Evolutionary conservation across 2,329 filamentous ascomycete species (phyloP).

Genomic region (Helminthosporium solani): DNA sequence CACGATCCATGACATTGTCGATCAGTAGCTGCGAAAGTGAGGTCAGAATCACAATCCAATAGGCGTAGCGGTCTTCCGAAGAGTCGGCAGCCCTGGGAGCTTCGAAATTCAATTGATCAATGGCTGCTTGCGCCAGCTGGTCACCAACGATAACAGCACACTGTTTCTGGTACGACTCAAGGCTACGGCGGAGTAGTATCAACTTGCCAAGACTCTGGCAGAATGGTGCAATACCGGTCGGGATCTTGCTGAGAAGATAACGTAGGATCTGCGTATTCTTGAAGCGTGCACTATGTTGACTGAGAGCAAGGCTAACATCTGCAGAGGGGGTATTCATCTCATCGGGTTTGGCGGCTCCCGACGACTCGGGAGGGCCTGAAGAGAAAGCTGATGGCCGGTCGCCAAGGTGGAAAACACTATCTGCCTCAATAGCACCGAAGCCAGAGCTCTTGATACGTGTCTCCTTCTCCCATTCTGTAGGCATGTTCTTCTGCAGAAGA

Average conservation of each 20-base stretch:
- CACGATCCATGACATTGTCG: constrained; percentile 56
- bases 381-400: constrained; percentile 18
- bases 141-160: constrained; percentile 63
- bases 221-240: constrained; percentile 78
- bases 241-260: constrained; percentile 74
- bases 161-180: constrained; percentile 64
- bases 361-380: constrained; percentile 13
- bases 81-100: constrained; percentile 51
- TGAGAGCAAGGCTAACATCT: constrained; percentile 10
- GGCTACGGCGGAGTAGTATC: constrained; percentile 71
- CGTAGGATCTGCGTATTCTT: constrained; percentile 79
- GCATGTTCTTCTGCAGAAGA: constrained; percentile 69
- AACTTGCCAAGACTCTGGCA: constrained; percentile 84
- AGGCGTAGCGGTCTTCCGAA: constrained; percentile 67
- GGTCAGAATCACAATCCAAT: constrained; percentile 79
- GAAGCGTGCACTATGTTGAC: constrained; percentile 48
- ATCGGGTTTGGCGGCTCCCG: constrained; percentile 8
- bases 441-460: constrained; percentile 46
- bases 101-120: constrained; percentile 63
- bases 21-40: constrained; percentile 77
- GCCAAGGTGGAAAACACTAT: constrained; percentile 41
- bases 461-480: constrained; percentile 62
- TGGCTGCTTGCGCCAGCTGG: constrained; percentile 69
- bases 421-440: constrained; percentile 43
- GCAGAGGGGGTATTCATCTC: constrained; percentile 14